Base-by-base conservation (phyloP, 2,329 filamentous ascomycete genomes). In the Trichoderma gracile region DNA sequence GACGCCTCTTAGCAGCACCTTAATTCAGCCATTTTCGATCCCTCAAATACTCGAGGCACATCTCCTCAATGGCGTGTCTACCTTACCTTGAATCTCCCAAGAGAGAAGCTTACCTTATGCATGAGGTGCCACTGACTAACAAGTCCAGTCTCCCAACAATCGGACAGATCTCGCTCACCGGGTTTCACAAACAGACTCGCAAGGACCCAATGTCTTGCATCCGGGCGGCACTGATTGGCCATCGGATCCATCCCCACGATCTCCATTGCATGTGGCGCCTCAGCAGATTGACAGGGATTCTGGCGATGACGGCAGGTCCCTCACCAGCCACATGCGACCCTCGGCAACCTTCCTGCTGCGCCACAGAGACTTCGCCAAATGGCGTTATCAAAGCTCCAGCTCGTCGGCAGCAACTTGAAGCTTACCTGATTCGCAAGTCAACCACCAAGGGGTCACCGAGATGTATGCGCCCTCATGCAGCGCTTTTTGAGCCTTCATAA, bases 261-360 rank as follows among this genome's bases (percentile, higher is more conserved):
- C 59, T 62, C 59, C 59, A 54, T 62, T 54, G 59, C 59, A 62
- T 52, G 59, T 62, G 59, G 59, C 47, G 59, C 59, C 25, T 33
- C 9, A 54, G 53, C 49, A 54, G 25, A 40, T 54, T 4, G 8
- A 45, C 49, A 50, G 47, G 59, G 47, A 45, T 30, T 21, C 8
- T 7, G 10, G 21, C 25, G 33, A 33, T 55, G 27, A 30, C n/a
- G 49, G 15, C 49, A 33, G 49, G 12, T 25, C 10, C 15, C 23
- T 38, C 40, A 33, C 59, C 49, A 62, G 59, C 59, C 59, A 62
- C 59, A 54, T 14, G n/a, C 4, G 5, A 5, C 19, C 25, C 49
- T 10, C n/a, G 3, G 33, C 33, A 38, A 38, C 33, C 33, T 38
- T 14, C 12, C 12, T 38, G 33, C 27, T 38, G 58, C 58, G 59